Conservation (phyloP, 2,329 filamentous ascomycete genomes). For the Coleophoma cylindrospora region DNA sequence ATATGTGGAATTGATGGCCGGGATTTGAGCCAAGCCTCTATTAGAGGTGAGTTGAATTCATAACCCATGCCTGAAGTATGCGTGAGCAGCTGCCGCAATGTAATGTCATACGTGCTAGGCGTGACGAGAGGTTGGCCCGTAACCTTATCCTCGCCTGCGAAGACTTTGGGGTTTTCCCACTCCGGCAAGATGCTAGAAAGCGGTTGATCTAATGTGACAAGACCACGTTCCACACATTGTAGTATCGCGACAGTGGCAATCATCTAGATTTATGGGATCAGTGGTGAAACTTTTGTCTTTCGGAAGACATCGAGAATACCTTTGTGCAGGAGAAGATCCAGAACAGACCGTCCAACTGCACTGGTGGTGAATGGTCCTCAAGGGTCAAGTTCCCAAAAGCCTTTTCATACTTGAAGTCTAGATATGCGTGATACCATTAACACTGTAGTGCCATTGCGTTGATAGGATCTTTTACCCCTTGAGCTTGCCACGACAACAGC, state of each 20-base stretch:
- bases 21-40: background rate
- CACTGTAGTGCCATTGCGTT: background rate
- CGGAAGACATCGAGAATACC: background rate
- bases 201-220: conserved; percentile 2
- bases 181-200: conserved; percentile 2
- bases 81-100: conserved; percentile 2
- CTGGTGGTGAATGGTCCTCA: background rate
- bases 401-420: background rate
- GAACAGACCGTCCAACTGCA: background rate
- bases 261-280: background rate
- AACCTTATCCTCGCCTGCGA: background rate
- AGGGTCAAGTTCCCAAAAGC: conserved; percentile 1
- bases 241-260: conserved; percentile 1
- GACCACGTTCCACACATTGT: conserved; percentile 5
- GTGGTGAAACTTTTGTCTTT: background rate
- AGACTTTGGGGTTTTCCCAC: background rate
- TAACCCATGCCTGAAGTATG: conserved; percentile 3
- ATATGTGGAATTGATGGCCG: background rate
- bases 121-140: background rate
- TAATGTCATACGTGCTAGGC: conserved; percentile 1
- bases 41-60: background rate
- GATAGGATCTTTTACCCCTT: background rate
- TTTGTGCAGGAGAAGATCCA: conserved; percentile 4
- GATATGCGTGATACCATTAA: background rate
- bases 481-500: background rate